Evolutionary conservation across 192 early-diverging fungal genomes (phyloP).

Genomic region (Rhizophagus sp.): DNA sequence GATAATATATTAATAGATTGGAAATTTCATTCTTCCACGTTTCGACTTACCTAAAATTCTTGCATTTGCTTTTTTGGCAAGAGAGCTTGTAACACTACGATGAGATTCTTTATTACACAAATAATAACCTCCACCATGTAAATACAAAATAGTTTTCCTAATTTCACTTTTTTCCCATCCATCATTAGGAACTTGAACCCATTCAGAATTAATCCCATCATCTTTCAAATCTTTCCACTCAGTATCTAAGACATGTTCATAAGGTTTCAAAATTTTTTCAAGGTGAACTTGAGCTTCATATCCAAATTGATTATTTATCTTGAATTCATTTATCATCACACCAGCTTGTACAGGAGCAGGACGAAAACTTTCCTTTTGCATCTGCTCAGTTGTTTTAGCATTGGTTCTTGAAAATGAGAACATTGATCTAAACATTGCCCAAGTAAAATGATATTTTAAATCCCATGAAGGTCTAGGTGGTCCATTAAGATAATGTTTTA

Average conservation of each 20-base stretch:
- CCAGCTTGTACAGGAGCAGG: constrained; percentile 23
- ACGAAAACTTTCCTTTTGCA: constrained; percentile 35
- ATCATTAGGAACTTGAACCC: too few species aligned
- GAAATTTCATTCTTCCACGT: not conserved
- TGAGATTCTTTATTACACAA: constrained; percentile 9
- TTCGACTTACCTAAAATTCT: constrained; percentile 43
- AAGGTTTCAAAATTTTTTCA: constrained; percentile 32
- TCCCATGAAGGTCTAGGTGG: constrained; percentile 42
- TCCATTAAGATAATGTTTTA: constrained; percentile 32
- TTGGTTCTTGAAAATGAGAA: not conserved
- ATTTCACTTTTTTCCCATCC: too few species aligned
- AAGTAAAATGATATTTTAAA: constrained; percentile 35
- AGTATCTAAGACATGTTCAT: too few species aligned
- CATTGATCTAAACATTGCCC: constrained; percentile 38
- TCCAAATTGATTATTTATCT: not conserved
- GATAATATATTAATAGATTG: too few species aligned
- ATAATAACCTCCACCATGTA: not conserved
- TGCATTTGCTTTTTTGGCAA: constrained; percentile 37
- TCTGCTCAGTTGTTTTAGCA: constrained; percentile 38
- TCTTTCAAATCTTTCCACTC: too few species aligned
- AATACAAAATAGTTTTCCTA: too few species aligned
- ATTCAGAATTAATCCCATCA: too few species aligned
- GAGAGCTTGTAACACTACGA: constrained; percentile 29
- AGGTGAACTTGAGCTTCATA: constrained; percentile 38
- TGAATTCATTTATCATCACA: constrained; percentile 33